phyloP scores from a whole-genome alignment of 768 basidiomycete genomes.

The Rhodotorula kratochvilovae region DNA sequence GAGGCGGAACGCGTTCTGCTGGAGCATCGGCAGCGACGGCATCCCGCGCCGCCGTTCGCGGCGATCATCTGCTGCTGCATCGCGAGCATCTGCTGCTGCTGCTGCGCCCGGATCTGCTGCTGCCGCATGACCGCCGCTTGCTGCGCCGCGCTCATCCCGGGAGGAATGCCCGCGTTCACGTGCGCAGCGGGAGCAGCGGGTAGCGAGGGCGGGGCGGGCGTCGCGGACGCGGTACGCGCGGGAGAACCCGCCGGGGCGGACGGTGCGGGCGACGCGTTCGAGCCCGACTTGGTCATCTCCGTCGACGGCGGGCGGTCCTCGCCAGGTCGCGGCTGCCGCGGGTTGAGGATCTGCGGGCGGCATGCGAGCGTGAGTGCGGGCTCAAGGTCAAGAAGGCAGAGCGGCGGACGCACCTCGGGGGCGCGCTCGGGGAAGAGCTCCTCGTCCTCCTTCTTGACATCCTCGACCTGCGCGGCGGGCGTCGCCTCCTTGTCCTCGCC shows the following conservation, averaged over 20 bases:
- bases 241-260: constrained; percentile 5
- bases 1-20: constrained; percentile 77
- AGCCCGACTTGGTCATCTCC: neutral
- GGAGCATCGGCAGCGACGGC: constrained; percentile 63
- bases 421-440: constrained; percentile 37
- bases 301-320: constrained; percentile 1
- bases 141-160: constrained; percentile 20
- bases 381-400: neutral
- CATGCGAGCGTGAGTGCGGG: neutral
- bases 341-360: constrained; percentile 20
- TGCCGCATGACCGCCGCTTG: constrained; percentile 29
- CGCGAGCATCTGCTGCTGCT: constrained; percentile 43
- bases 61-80: constrained; percentile 55
- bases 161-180: constrained; percentile 3
- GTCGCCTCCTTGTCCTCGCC: constrained; percentile 29
- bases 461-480: constrained; percentile 20
- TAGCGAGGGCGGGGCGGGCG: neutral
- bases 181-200: neutral
- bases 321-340: constrained; percentile 18
- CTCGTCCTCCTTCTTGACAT: constrained; percentile 36
- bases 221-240: neutral
- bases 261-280: neutral
- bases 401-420: constrained; percentile 22
- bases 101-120: constrained; percentile 51
- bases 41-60: constrained; percentile 46